Conservation (phyloP, 306 rosid genomes). For the Quercus bicolor region DNA sequence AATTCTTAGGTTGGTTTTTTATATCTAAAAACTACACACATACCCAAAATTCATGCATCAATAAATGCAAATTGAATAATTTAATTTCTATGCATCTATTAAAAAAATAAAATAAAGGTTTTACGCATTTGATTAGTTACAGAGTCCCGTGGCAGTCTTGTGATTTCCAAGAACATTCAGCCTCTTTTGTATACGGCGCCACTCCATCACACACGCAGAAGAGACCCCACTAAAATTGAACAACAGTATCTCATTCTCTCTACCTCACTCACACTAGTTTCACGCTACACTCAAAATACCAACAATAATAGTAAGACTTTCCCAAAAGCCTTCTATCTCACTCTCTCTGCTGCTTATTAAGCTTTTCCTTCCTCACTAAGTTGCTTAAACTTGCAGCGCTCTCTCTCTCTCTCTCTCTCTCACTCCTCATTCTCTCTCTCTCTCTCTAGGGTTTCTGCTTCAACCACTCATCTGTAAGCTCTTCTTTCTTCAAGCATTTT, state of each 20-base stretch:
- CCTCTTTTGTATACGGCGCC: not conserved
- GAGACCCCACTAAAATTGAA: conserved; percentile 24
- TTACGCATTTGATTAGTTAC: too few relatives aligned
- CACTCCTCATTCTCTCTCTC: not conserved
- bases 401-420: conserved; percentile 6
- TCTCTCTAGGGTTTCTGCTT: conserved; percentile 49
- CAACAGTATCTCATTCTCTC: not conserved
- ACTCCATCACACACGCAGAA: too few relatives aligned
- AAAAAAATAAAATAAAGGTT: too few relatives aligned
- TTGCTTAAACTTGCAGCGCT: conserved; percentile 44
- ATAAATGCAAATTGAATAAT: too few relatives aligned
- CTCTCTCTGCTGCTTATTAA: not conserved
- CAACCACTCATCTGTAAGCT: not conserved
- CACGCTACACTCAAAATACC: not conserved
- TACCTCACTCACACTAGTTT: not conserved
- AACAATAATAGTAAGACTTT: not conserved
- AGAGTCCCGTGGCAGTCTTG: not conserved
- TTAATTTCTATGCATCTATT: too few relatives aligned
- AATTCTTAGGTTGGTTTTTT: too few relatives aligned
- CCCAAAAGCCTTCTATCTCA: not conserved
- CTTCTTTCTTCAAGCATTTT: not conserved
- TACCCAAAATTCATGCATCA: too few relatives aligned
- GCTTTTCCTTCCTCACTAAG: conserved; percentile 21
- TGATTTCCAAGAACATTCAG: not conserved
- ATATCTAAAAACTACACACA: too few relatives aligned